Evolutionary conservation across 2,329 filamentous ascomycete genomes (phyloP).

Genomic region (Pseudogymnoascus sp.): DNA sequence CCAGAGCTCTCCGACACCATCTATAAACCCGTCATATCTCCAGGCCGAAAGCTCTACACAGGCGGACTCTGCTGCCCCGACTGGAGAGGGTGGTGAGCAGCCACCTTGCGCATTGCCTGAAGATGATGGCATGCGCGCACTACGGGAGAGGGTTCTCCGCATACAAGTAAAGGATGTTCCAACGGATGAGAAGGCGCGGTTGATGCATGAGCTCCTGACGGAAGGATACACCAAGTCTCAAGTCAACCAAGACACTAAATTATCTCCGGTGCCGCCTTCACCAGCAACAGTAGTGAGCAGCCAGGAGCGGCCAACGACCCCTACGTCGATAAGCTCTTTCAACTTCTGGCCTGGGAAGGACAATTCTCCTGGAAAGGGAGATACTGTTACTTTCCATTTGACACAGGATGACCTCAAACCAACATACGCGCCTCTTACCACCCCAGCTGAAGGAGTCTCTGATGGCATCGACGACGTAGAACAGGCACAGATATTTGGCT

Average conservation of each 20-base stretch:
- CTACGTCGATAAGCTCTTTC: slow-evolving; percentile 43
- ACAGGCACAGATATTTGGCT: slow-evolving; percentile 53
- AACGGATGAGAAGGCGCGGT: slow-evolving; percentile 56
- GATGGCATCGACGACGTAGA: slow-evolving; percentile 19
- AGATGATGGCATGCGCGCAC: slow-evolving; percentile 66
- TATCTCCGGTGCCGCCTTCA: slow-evolving; percentile 20
- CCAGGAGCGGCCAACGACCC: slow-evolving; percentile 35
- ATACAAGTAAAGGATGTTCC: slow-evolving; percentile 55
- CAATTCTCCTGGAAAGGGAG: slow-evolving; percentile 14
- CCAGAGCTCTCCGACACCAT: background rate
- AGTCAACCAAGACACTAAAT: slow-evolving; percentile 25
- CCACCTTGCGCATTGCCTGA: slow-evolving; percentile 42
- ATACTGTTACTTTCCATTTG: slow-evolving; percentile 38
- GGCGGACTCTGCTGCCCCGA: background rate
- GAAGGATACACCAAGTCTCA: slow-evolving; percentile 53
- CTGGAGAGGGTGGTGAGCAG: background rate
- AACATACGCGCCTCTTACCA: slow-evolving; percentile 52
- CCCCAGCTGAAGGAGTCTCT: slow-evolving; percentile 24
- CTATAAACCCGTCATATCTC: background rate
- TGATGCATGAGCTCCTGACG: slow-evolving; percentile 63
- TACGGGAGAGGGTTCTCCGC: slow-evolving; percentile 58
- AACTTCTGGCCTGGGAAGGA: slow-evolving; percentile 42
- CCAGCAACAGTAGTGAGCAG: slow-evolving; percentile 27
- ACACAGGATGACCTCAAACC: slow-evolving; percentile 54
- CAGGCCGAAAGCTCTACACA: background rate